Evolutionary conservation across 2,329 filamentous ascomycete species (phyloP).

Genomic region (Paracamarosporium sp.): DNA sequence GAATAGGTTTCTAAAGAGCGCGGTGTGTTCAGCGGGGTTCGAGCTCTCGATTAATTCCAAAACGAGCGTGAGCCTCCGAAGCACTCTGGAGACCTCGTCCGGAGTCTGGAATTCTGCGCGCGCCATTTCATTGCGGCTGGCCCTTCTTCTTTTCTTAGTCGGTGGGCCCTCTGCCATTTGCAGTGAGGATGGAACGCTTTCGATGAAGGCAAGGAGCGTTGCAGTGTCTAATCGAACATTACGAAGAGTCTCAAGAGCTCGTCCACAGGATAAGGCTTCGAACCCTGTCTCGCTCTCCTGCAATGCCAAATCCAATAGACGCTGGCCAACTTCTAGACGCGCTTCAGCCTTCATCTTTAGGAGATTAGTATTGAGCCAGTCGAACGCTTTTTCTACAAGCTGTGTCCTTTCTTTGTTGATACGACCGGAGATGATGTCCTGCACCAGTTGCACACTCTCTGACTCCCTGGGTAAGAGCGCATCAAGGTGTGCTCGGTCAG

Average conservation of each 20-base stretch:
- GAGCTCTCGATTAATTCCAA: conserved; percentile 87
- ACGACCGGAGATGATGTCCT: conserved; percentile 57
- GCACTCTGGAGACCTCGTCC: conserved; percentile 68
- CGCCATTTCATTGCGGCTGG: conserved; percentile 73
- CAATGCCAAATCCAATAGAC: conserved; percentile 68
- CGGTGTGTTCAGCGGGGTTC: conserved; percentile 74
- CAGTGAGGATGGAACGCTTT: conserved; percentile 75
- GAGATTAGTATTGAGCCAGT: conserved; percentile 76
- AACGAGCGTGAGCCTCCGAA: conserved; percentile 83
- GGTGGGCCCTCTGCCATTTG: conserved; percentile 75
- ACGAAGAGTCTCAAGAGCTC: conserved; percentile 73
- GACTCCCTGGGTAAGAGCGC: conserved; percentile 63
- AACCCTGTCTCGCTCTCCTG: conserved; percentile 39
- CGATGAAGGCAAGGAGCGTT: conserved; percentile 74
- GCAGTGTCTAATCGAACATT: conserved; percentile 75
- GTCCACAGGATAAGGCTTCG: conserved; percentile 55
- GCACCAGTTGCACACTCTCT: conserved; percentile 63
- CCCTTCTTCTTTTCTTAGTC: conserved; percentile 79
- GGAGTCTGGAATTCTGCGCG: conserved; percentile 68
- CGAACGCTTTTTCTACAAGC: conserved; percentile 71
- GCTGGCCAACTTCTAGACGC: conserved; percentile 65
- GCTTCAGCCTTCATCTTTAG: conserved; percentile 69
- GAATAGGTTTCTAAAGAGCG: conserved; percentile 81
- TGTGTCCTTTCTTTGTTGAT: conserved; percentile 54
- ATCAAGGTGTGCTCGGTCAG: conserved; percentile 61